Evolutionary conservation across 306 rosid genomes (phyloP), one percentile per base, ranked within the genome.

Genomic region (Inga laurina): DNA sequence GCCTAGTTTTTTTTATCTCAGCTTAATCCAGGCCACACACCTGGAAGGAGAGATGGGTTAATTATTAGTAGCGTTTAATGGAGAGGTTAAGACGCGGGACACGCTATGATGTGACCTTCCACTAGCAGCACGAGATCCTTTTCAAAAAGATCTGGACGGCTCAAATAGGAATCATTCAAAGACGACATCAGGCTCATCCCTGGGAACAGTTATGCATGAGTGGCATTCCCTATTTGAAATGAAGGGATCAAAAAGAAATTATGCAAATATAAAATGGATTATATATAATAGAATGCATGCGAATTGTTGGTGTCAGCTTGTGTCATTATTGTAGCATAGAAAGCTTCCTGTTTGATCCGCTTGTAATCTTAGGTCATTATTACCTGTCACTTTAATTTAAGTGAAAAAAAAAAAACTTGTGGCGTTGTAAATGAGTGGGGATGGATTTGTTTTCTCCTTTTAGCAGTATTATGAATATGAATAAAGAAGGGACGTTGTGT

Each of bases 91-190:
- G 24, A 52, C 15, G 10, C 18, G 30, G 13, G 32, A 64, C 69
- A 16, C 19, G 10, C 16, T 6, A 19, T 51, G 27, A 37, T 41
- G 76, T 76, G 54, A 62, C 79, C 52, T 41, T 9, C 75, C 75
- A 21, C 77, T 69, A 81, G 61, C 75, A 21, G 56, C 65, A 34
- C 48, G 57, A 34, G 32, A 67, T 76, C 41, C 45, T 72, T 74
- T 81, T 73, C n/a, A 16, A 61, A 18, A 4, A 48, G 59, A 15
- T 54, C 67, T 11, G 2, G 18, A 73, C 75, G 54, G 49, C 72
- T 68, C 15, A 35, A 57, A 64, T 77, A 64, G 73, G n/a, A 73
- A 48, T 62, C 61, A 80, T 71, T 43, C 19, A 12, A 11, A 43
- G 70, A 71, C 61, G 71, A 43, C 8, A 43, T 19, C 3, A 54